Evolutionary conservation across 2,329 filamentous ascomycete genomes (phyloP).

Genomic region (Aspergillus nomiae): DNA sequence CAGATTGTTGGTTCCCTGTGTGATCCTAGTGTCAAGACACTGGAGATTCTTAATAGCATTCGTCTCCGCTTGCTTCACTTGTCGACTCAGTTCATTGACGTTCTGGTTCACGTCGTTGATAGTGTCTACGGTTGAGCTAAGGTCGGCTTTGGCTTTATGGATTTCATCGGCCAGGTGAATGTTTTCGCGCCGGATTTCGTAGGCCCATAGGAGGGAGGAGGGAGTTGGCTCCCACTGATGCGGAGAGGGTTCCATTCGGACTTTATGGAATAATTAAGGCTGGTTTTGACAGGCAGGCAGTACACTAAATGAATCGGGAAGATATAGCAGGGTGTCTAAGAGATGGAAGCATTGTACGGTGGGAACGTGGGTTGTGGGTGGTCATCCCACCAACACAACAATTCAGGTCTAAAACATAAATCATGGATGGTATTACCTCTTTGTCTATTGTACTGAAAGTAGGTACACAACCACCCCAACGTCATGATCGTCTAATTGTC

Average conservation of each 20-base stretch:
- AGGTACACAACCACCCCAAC: conserved; percentile 33
- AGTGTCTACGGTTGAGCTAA: conserved; percentile 11
- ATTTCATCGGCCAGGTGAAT: conserved; percentile 32
- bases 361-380: not conserved
- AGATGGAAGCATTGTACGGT: not conserved
- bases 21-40: not conserved
- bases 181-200: conserved; percentile 42
- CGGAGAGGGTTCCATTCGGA: conserved; percentile 4
- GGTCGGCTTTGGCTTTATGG: conserved; percentile 19
- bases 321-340: not conserved
- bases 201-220: conserved; percentile 39
- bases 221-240: conserved; percentile 11
- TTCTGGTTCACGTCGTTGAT: conserved; percentile 7
- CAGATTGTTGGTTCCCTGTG: not conserved
- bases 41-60: not conserved
- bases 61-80: not conserved
- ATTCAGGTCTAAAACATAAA: not conserved
- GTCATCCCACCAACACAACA: not conserved
- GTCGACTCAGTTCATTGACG: conserved; percentile 6
- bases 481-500: conserved; percentile 34
- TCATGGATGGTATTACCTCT: conserved; percentile 34
- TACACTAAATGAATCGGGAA: not conserved
- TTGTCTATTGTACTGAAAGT: conserved; percentile 33
- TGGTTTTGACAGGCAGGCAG: not conserved
- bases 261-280: not conserved